Evolutionary conservation across 306 rosid species (phyloP).

Genomic region (Dryas drummondii): DNA sequence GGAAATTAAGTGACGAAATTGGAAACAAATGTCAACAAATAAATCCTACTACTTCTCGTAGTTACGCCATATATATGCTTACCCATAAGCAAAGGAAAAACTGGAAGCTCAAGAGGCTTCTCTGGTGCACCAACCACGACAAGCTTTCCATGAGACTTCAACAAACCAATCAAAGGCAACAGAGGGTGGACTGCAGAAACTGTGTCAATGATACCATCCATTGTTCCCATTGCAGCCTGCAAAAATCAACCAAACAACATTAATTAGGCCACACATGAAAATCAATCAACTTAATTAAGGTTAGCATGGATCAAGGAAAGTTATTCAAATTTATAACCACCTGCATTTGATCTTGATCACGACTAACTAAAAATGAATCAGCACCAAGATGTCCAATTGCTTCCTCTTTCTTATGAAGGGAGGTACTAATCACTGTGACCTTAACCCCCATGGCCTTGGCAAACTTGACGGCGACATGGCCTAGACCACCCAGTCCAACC

Average conservation of each 20-base stretch:
- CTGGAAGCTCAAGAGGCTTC: constrained; percentile 29
- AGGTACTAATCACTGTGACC: constrained; percentile 5
- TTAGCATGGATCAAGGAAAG: too few relatives aligned
- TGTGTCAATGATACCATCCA: constrained; percentile 40
- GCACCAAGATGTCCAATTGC: background rate
- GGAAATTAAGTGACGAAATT: too few relatives aligned
- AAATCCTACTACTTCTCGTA: too few relatives aligned
- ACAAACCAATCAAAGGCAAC: constrained; percentile 12
- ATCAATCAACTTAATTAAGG: too few relatives aligned
- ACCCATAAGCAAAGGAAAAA: constrained; percentile 33
- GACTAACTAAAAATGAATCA: constrained; percentile 11
- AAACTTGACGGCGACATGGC: background rate
- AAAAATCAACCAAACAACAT: background rate
- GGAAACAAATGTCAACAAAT: too few relatives aligned
- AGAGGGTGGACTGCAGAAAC: constrained; percentile 32
- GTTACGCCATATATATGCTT: background rate
- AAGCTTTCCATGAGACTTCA: constrained; percentile 33
- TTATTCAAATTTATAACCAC: background rate
- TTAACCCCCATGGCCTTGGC: constrained; percentile 8
- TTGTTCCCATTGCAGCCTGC: constrained; percentile 28
- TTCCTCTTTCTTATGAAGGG: constrained; percentile 4
- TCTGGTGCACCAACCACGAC: constrained; percentile 33
- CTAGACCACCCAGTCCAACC: background rate
- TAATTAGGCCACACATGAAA: too few relatives aligned
- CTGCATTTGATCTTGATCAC: constrained; percentile 16